phyloP scores from a whole-genome alignment of 2,329 filamentous ascomycete species.

The Ophiostoma pallidulum region DNA sequence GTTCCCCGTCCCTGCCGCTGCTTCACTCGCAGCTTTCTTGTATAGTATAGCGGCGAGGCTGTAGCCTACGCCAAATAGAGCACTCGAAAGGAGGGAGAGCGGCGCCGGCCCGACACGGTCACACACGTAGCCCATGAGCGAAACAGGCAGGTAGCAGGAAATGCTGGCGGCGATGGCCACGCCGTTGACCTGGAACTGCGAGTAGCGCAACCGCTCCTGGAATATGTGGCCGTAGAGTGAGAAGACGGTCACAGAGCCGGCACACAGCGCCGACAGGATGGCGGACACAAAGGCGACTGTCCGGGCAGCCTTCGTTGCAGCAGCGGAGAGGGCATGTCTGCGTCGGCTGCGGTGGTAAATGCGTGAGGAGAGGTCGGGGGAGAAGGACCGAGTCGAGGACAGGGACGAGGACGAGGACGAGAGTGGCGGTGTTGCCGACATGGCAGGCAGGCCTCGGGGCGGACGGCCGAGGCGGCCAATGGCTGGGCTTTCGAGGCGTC shows the following conservation, averaged over 20 bases:
- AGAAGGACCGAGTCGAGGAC: constrained; percentile 10
- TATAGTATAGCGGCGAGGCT: constrained; percentile 75
- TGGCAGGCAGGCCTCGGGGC: background rate
- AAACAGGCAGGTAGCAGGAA: constrained; percentile 85
- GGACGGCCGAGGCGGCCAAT: background rate
- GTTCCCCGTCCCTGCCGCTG: constrained; percentile 18
- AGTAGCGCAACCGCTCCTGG: constrained; percentile 76
- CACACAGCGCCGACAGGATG: constrained; percentile 58
- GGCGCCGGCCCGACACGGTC: constrained; percentile 77
- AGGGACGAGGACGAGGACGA: constrained; percentile 9
- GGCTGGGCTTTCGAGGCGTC: background rate
- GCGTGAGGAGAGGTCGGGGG: constrained; percentile 8
- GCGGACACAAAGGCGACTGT: constrained; percentile 44
- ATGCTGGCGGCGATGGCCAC: constrained; percentile 81
- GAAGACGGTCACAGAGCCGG: constrained; percentile 86
- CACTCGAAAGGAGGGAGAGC: constrained; percentile 60
- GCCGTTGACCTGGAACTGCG: constrained; percentile 84
- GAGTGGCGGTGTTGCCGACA: constrained; percentile 6
- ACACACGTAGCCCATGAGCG: constrained; percentile 81
- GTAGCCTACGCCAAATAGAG: constrained; percentile 74
- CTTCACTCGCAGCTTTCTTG: constrained; percentile 33
- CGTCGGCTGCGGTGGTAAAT: constrained; percentile 7
- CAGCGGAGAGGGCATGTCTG: constrained; percentile 10
- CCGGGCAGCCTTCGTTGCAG: constrained; percentile 26
- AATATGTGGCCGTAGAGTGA: constrained; percentile 89